phyloP scores from a whole-genome alignment of 768 basidiomycete genomes.

The Boletus rubropictus region DNA sequence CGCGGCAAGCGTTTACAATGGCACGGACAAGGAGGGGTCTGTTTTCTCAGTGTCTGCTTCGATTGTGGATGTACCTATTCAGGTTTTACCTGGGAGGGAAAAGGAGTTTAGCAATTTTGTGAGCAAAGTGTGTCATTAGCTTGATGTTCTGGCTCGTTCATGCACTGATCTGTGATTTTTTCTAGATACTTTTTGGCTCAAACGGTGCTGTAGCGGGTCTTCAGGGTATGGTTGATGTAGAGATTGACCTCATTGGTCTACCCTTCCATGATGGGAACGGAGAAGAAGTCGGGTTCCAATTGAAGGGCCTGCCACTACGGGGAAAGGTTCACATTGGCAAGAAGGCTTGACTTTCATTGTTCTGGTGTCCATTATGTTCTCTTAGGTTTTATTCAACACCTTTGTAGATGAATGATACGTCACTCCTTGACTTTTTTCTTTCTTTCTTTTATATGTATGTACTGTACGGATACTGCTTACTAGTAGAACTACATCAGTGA shows the following conservation, averaged over 20 bases:
- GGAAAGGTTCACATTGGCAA: conserved; percentile 65
- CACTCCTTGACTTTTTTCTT: conserved; percentile 1
- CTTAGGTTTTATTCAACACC: neutral
- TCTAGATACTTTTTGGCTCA: conserved; percentile 61
- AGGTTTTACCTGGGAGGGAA: conserved; percentile 74
- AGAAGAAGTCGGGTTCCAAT: conserved; percentile 45
- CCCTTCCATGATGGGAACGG: conserved; percentile 40
- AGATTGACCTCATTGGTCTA: conserved; percentile 53
- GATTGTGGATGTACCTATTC: conserved; percentile 67
- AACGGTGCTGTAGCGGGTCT: conserved; percentile 67
- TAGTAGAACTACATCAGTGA: conserved; percentile 19
- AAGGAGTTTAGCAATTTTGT: conserved; percentile 73
- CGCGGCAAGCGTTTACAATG: conserved; percentile 38
- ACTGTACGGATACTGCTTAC: conserved; percentile 8
- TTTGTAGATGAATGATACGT: conserved; percentile 1
- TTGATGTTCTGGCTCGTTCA: neutral
- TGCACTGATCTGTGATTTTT: conserved; percentile 1
- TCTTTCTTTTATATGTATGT: conserved; percentile 4
- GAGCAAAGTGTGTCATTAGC: conserved; percentile 49
- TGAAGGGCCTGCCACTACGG: conserved; percentile 59
- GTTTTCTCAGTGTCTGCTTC: conserved; percentile 56
- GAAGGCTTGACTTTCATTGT: conserved; percentile 28
- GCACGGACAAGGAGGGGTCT: conserved; percentile 46
- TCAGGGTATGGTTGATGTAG: conserved; percentile 56
- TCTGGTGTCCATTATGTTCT: neutral